Base-by-base conservation (phyloP, 352 stramenopile species). In the Phytophthora multivora region DNA sequence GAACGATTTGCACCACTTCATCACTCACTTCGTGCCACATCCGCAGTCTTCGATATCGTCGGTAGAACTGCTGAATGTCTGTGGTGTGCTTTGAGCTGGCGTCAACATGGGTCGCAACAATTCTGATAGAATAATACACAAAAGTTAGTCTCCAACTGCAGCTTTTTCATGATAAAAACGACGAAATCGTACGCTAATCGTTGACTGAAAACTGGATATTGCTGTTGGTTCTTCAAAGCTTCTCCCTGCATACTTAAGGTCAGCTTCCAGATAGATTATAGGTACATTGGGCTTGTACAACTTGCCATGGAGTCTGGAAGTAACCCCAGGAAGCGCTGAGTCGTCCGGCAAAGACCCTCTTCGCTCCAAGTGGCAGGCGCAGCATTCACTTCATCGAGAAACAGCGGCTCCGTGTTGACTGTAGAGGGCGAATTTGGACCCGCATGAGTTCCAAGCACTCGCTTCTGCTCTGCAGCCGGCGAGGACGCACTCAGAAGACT, bases 251-350 rank as follows among this genome's bases (percentile, higher is more conserved):
- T 33, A 13, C 11, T 12, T 5, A 12, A 33, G 28, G 28, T 12
- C 10, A 33, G 8, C 28, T 26, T 41, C 36, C 43, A 33, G 35
- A 52, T 9, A 51, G 18, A n/a, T n/a, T n/a, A 57, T 8, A 38
- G 15, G 25, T 38, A 16, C 16, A 8, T 7, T 39, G 26, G 16
- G 9, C 3, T 40, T 0, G 5, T 16, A 1, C n/a, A 52, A 50
- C 55, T 41, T 52, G 75, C 83, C 49, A 63, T 43, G 2, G 83
- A 91, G 53, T 93, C 83, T 1, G 78, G 72, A 2, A 90, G 58
- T 47, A 72, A 66, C 0, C 83, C 81, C 4, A 88, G 67, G 31
- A 91, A 76, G 36, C 83, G 81, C 54, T 90, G 79, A 45, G 88
- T 63, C 0, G 61, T 77, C 36, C 70, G 45, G 39, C 76, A 89